Base-by-base conservation (phyloP, 176 grass and related monocot species). In the Miscanthus lutarioriparius region DNA sequence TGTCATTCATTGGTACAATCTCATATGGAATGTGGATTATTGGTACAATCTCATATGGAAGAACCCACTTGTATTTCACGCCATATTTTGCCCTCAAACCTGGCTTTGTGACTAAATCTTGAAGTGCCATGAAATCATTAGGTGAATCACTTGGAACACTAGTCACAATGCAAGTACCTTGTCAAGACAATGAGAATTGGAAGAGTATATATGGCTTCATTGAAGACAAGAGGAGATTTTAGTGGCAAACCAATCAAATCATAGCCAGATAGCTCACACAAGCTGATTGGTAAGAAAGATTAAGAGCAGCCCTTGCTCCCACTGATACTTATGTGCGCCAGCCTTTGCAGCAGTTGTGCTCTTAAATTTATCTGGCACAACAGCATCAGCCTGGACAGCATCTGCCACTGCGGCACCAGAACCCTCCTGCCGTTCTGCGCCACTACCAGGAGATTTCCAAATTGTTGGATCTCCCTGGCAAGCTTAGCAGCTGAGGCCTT, bases 401-500 rank as follows among this genome's bases (percentile, higher is more conserved):
- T 35, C 33, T 35, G 33, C 40, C n/a, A 80, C 47, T 39, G 88
- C 83, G 59, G 33, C 66, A 68, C 66, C 2, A 38, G 33, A 68
- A 38, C 33, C 67, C 67, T 90, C 89, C 64, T 97, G 79, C 67
- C 54, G 4, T 23, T 11, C 27, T 77, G 82, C 82, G 89, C 93
- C 28, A 88, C 77, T 30, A 86, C 74, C 20, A 87, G 91, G 35
- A 87, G 89, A 86, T 91, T 88, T 75, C 94, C 94, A 66, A 80
- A 93, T 36, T 88, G 79, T 23, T 89, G 26, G 4, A 88, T 89
- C 70, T 97, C 91, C 72, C 89, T 70, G 7, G 54, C 45, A 69
- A 96, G 91, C 71, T 96, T 96, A 71, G 93, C 94, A 0, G 94
- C 91, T 0, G 89, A 93, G 43, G 87, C 94, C 79, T 96, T 96